Evolutionary conservation across 2,329 filamentous ascomycete species (phyloP), one percentile per base, ranked within the genome.

Genomic region (Colletotrichum siamense): DNA sequence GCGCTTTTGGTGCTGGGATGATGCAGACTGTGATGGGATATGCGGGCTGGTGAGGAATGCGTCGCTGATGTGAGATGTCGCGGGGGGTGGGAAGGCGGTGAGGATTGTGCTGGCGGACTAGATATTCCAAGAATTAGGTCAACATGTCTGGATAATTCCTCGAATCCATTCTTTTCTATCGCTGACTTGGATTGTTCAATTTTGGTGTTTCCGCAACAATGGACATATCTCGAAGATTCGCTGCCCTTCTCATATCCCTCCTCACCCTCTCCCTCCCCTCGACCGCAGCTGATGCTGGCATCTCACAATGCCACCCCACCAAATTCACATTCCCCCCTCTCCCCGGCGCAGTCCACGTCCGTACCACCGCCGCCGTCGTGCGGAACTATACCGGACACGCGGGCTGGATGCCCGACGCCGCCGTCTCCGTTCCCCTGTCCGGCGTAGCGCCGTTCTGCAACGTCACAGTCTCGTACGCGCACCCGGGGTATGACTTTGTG

Each of bases 361-460:
- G 15, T 5, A 71, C 69, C 16, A 71, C 24, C 2, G 32, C 62
- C 9, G n/a, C 30, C 4, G 61, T 24, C 12, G 61, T 71, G 61
- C 18, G 30, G 8, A 59, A 71, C 9, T 71, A 44, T 6, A 71
- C 32, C n/a, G 44, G 61, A 12, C 39, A 64, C 24, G 1, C 16
- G 8, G 22, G 44, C 2, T 32, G 18, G 8, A 4, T 22, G 22
- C 26, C 44, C 10, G 69, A 71, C 8, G 15, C 49, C 0, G 9
- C 69, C 5, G n/a, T 71, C 4, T 10, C n/a, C 16, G 30, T 65
- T 5, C 44, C 61, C 7, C 15, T 30, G 4, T 30, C 28, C 3
- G 62, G 30, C 22, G 62, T 59, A 18, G 15, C 18, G 2, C 61
- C 36, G 22, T 77, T 80, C 62, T 79, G 78, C 73, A 79, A 79